Evolutionary conservation across 2,329 filamentous ascomycete genomes (phyloP).

Genomic region (Penicillium sp.): DNA sequence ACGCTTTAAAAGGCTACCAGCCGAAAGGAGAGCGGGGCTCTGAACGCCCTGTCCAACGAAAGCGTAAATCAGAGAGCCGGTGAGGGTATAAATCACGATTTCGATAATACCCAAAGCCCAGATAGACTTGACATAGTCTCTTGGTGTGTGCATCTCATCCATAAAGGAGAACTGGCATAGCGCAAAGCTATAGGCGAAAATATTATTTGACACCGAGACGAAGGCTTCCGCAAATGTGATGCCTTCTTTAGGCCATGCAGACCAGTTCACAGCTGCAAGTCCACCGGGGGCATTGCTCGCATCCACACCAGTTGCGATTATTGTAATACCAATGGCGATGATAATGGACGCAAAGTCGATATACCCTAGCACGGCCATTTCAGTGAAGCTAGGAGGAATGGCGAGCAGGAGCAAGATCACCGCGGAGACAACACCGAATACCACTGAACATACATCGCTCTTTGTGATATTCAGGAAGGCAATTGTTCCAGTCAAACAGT

Average conservation of each 20-base stretch:
- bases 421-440: constrained; percentile 1
- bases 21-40: not conserved
- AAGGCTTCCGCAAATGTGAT: not conserved
- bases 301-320: not conserved
- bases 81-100: constrained; percentile 2
- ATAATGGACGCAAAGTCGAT: not conserved
- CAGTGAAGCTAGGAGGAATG: not conserved
- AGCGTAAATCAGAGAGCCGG: not conserved
- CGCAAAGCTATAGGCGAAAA: constrained; percentile 1
- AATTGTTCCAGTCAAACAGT: not conserved
- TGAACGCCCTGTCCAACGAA: constrained; percentile 1
- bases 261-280: not conserved
- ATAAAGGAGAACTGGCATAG: constrained; percentile 2
- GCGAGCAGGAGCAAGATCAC: not conserved
- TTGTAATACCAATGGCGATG: not conserved
- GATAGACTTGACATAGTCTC: constrained; percentile 1
- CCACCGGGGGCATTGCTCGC: not conserved
- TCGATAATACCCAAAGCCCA: constrained; percentile 2
- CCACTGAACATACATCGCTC: not conserved
- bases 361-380: constrained; percentile 1
- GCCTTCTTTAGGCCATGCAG: not conserved
- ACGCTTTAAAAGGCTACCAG: not conserved
- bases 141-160: constrained; percentile 1
- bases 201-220: not conserved
- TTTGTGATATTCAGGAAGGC: not conserved